Evolutionary conservation across 768 basidiomycete genomes (phyloP).

Genomic region (Pilatotrama ljubarskyi): DNA sequence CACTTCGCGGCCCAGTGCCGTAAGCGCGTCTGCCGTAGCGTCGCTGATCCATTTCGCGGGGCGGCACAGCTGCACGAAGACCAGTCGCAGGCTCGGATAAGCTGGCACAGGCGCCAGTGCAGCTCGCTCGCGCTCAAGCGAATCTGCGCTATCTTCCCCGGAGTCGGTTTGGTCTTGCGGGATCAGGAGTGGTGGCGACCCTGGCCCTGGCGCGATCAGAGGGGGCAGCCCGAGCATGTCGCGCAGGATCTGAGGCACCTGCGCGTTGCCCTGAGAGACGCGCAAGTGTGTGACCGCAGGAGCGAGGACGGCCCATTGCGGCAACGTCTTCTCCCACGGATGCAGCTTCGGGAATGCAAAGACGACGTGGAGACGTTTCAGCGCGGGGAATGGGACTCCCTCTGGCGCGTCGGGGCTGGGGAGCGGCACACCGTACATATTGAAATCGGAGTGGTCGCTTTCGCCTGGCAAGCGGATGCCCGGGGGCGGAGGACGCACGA

Average conservation of each 20-base stretch:
- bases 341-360: constrained; percentile 14
- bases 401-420: not conserved
- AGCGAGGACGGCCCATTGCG: constrained; percentile 9
- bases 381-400: constrained; percentile 8
- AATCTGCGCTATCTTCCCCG: not conserved
- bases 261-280: constrained; percentile 10
- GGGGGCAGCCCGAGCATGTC: constrained; percentile 1
- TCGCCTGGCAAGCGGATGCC: constrained; percentile 2
- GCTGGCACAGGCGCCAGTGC: not conserved
- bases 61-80: constrained; percentile 13
- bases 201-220: not conserved
- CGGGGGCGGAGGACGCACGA: constrained; percentile 4
- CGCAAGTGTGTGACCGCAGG: constrained; percentile 14
- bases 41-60: not conserved
- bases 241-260: constrained; percentile 6
- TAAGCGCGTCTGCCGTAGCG: not conserved
- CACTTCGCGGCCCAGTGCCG: not conserved
- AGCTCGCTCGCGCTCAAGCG: not conserved
- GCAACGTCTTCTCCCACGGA: constrained; percentile 18
- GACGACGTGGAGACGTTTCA: constrained; percentile 16
- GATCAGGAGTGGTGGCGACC: not conserved
- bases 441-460: constrained; percentile 17
- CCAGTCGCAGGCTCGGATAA: not conserved
- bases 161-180: not conserved
- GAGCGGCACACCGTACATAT: constrained; percentile 6